Conservation (phyloP, 2,329 filamentous ascomycete genomes). For the Venturia aucupariae region DNA sequence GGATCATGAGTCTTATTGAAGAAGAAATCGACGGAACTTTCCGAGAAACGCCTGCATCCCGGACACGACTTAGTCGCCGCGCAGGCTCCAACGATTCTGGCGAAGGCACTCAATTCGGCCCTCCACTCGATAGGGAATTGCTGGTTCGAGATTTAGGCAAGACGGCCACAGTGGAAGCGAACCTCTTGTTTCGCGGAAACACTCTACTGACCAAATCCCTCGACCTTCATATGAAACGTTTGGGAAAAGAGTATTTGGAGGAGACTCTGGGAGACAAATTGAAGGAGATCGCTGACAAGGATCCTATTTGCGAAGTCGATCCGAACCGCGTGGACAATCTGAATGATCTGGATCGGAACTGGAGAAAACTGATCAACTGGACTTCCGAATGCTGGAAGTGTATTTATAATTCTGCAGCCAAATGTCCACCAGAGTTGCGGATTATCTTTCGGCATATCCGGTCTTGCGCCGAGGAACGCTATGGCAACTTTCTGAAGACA, state of each 20-base stretch:
- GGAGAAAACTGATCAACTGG: conserved; percentile 64
- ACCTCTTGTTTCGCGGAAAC: conserved; percentile 90
- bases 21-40: conserved; percentile 93
- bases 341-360: conserved; percentile 74
- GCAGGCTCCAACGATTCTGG: conserved; percentile 54
- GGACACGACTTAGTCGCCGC: conserved; percentile 60
- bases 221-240: conserved; percentile 88
- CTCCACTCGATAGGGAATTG: conserved; percentile 54
- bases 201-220: conserved; percentile 87
- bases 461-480: conserved; percentile 87
- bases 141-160: conserved; percentile 70
- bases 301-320: conserved; percentile 92
- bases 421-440: conserved; percentile 71
- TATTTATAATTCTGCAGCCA: conserved; percentile 64
- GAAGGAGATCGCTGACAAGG: conserved; percentile 77
- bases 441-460: conserved; percentile 84
- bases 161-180: conserved; percentile 76
- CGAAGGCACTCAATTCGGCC: conserved; percentile 18
- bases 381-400: conserved; percentile 80
- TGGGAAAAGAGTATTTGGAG: conserved; percentile 88
- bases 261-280: conserved; percentile 80
- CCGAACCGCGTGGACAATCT: conserved; percentile 61
- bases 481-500: conserved; percentile 82
- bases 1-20: conserved; percentile 87
- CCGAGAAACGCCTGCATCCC: conserved; percentile 64